phyloP scores from a whole-genome alignment of 139 green algal genomes.

The Tetraselmis striata region DNA sequence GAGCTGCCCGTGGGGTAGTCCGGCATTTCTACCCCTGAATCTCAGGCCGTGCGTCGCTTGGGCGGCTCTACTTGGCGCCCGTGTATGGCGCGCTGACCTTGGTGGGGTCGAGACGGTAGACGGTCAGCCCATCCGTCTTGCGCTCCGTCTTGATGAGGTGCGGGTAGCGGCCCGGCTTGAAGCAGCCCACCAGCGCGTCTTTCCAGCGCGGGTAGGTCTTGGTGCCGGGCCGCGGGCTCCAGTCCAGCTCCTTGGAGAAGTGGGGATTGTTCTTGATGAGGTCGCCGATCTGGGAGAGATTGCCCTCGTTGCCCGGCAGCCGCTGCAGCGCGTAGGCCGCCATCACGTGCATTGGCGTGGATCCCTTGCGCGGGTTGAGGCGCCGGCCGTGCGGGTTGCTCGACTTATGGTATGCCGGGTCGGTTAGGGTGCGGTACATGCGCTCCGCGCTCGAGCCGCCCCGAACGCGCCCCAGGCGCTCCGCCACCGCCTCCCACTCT shows the following conservation, averaged over 20 bases:
- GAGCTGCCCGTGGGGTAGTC: no score
- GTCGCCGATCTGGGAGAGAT: slow-evolving; percentile 19
- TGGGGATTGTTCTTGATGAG: slow-evolving; percentile 16
- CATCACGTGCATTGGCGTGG: slow-evolving; percentile 31
- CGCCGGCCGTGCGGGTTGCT: slow-evolving; percentile 27
- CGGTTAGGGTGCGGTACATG: slow-evolving; percentile 21
- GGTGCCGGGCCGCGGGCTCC: slow-evolving; percentile 22
- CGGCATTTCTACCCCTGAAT: not conserved
- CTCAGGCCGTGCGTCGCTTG: not conserved
- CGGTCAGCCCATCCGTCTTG: slow-evolving; percentile 17
- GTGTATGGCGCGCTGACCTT: not conserved
- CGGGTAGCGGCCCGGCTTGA: slow-evolving; percentile 29
- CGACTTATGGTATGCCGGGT: slow-evolving; percentile 19
- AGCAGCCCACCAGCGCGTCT: slow-evolving; percentile 33
- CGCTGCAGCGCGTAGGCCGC: slow-evolving; percentile 17
- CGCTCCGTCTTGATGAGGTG: slow-evolving; percentile 23
- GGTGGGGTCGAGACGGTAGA: slow-evolving; percentile 11
- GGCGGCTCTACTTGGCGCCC: not conserved
- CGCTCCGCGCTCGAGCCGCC: slow-evolving; percentile 15
- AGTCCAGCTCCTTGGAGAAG: slow-evolving; percentile 23
- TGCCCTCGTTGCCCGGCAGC: slow-evolving; percentile 22
- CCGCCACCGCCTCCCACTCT: slow-evolving; percentile 17
- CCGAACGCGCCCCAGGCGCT: slow-evolving; percentile 3
- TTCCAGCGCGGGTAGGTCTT: slow-evolving; percentile 29
- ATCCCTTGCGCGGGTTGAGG: slow-evolving; percentile 20